Evolutionary conservation across 768 basidiomycete species (phyloP).

Genomic region (Scleroderma citrinum): DNA sequence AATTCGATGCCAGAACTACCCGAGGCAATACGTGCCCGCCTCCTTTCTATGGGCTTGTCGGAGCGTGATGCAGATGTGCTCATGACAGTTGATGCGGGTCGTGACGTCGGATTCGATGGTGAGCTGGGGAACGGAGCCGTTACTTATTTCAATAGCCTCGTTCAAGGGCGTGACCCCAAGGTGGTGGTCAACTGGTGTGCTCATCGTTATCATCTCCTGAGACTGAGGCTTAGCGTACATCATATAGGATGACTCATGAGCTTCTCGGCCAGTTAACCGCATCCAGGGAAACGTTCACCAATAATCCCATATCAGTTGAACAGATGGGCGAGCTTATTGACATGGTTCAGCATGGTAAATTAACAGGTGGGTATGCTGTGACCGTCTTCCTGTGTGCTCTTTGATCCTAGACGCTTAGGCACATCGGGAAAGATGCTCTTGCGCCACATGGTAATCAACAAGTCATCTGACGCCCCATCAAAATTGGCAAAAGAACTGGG

Average conservation of each 20-base stretch:
- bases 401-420: constrained; percentile 35
- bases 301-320: constrained; percentile 52
- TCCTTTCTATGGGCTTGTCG: constrained; percentile 51
- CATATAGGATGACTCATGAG: constrained; percentile 79
- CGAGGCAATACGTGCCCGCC: constrained; percentile 48
- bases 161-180: constrained; percentile 54
- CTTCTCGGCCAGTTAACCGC: constrained; percentile 72
- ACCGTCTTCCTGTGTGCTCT: background rate
- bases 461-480: constrained; percentile 31
- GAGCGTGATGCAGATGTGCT: constrained; percentile 70
- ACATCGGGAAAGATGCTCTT: constrained; percentile 75
- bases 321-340: constrained; percentile 78
- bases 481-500: constrained; percentile 46
- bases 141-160: constrained; percentile 73
- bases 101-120: constrained; percentile 60
- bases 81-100: constrained; percentile 61
- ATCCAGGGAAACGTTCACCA: constrained; percentile 47
- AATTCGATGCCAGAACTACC: constrained; percentile 73
- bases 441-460: constrained; percentile 56
- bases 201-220: background rate
- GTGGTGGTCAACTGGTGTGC: constrained; percentile 80
- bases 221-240: background rate
- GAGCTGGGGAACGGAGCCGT: constrained; percentile 49
- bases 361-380: constrained; percentile 54
- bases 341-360: constrained; percentile 53